phyloP scores from a whole-genome alignment of 495 filamentous ascomycete species.

The Penicilliopsis zonata region DNA sequence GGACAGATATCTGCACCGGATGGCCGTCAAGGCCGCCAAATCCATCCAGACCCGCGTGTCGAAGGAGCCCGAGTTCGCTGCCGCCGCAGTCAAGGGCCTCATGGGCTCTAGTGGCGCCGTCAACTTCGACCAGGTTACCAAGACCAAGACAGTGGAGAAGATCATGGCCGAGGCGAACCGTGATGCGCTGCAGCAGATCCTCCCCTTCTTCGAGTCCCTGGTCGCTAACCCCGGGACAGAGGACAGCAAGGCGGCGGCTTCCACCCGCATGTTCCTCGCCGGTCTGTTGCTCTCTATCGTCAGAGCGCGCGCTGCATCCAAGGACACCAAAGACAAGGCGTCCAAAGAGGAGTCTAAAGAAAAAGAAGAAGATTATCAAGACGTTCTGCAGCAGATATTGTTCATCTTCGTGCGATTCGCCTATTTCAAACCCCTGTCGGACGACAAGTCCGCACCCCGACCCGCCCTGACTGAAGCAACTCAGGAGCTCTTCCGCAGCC shows the following conservation, averaged over 20 bases:
- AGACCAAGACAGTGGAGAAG: slow-evolving; percentile 76
- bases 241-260: slow-evolving; percentile 33
- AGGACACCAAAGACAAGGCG: slow-evolving; percentile 18
- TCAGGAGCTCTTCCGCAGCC: slow-evolving; percentile 55
- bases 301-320: slow-evolving; percentile 25
- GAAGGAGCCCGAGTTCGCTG: slow-evolving; percentile 45
- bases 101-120: slow-evolving; percentile 55
- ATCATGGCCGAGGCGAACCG: slow-evolving; percentile 52
- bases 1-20: slow-evolving; percentile 73
- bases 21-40: slow-evolving; percentile 61
- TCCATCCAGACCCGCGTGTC: slow-evolving; percentile 55
- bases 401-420: slow-evolving; percentile 30
- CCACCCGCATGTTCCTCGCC: slow-evolving; percentile 35
- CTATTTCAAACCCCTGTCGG: slow-evolving; percentile 23
- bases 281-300: slow-evolving; percentile 33
- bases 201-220: slow-evolving; percentile 28
- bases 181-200: slow-evolving; percentile 27
- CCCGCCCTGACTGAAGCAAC: slow-evolving; percentile 44
- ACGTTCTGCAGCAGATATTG: slow-evolving; percentile 26
- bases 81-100: slow-evolving; percentile 49
- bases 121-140: slow-evolving; percentile 79
- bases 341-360: slow-evolving; percentile 16
- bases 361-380: slow-evolving; percentile 17
- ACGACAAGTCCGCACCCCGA: slow-evolving; percentile 14
- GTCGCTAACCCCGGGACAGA: slow-evolving; percentile 24